Base-by-base conservation (phyloP, 2,329 filamentous ascomycete genomes). In the Botryotinia calthae region DNA sequence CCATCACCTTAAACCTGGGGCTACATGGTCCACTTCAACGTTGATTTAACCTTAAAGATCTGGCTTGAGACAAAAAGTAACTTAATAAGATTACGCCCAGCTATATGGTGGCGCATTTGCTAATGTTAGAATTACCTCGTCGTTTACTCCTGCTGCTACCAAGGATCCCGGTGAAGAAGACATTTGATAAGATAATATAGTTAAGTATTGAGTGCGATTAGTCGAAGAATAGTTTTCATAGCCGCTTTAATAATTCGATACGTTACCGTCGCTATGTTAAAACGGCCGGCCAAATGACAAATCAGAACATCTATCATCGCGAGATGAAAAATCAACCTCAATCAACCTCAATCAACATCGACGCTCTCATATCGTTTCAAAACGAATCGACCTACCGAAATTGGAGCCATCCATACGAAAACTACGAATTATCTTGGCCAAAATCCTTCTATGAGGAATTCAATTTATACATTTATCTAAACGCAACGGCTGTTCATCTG, bases 11-110 rank as follows among this genome's bases (percentile, higher is more conserved):
- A 40, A 61, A 40, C 58, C 31, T 61, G 58, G 10, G 37, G 58
- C 14, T 37, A 37, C 34, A 61, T 61, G 34, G 58, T 22, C 58
- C 58, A 40, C 34, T 61, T 25, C 22, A 40, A 61, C 58, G 58
- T 61, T 40, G 58, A 61, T 40, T 61, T 61, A 61, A 61, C 58
- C 58, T 61, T 40, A 61, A 40, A 61, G 34, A 40, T 61, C 25
- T 61, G 58, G 58, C 12, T 61, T 37, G 34, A n/a, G 25, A n/a
- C 22, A n/a, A 25, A 6, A 40, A 2, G 25, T 40, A 16, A 61
- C 31, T 61, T 61, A 25, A 37, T 61, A 61, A 22, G 34, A 61
- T 61, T 61, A 22, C 31, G 34, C 34, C 34, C 34, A 61, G 34
- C 58, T 25, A 40, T n/a, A 5, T 61, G 20, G 58, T 40, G 58